Base-by-base conservation (phyloP, 805 yeast genomes). In the Lachancea waltii region DNA sequence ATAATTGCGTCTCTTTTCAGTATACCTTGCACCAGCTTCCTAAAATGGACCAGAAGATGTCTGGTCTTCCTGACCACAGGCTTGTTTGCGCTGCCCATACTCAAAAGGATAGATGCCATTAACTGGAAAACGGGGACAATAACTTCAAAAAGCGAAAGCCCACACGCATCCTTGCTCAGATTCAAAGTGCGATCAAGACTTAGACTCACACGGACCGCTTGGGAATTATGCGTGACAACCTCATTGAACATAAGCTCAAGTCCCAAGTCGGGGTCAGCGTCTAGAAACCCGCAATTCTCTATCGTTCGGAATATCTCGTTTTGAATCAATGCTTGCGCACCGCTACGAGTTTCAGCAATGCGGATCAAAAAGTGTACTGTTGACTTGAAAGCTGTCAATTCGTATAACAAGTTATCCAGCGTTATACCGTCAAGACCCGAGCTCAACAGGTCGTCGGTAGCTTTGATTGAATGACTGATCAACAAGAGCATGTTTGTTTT, bases 191-290 rank as follows among this genome's bases (percentile, higher is more conserved):
- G 66, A 44, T 78, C 84, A 33, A 77, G 54, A 17, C 72, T 69
- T 35, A 78, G 53, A 31, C 67, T 72, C 16, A 76, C 63, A 20
- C 60, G 65, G 8, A 72, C 64, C 30, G 58, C 58, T 10, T 56
- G 56, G 3, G 64, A 52, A 21, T 53, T 49, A 23, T 55, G 50
- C 8, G 48, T 46, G 3, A 56, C 48, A 1, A 54, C 46, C 33
- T 66, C 68, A 40, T 65, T 71, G 36, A 73, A 64, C 3, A 63
- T 56, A 34, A 80, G 55, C 33, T 70, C 76, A 33, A 83, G 61
- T 0, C 94, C 95, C 24, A 86, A 63, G 53, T 83, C 95, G 0
- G 92, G 87, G 56, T 89, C 96, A 27, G 79, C 68, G 24, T 65
- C 56, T 30, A 85, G 62, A 45, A 86, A 73, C 14, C 62, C 62